Percentiles rank a stretch among this genome's conserved stretches.
Evolutionary conservation across 176 grass and related monocot species (phyloP).

Genomic region (Oryza australiensis): DNA sequence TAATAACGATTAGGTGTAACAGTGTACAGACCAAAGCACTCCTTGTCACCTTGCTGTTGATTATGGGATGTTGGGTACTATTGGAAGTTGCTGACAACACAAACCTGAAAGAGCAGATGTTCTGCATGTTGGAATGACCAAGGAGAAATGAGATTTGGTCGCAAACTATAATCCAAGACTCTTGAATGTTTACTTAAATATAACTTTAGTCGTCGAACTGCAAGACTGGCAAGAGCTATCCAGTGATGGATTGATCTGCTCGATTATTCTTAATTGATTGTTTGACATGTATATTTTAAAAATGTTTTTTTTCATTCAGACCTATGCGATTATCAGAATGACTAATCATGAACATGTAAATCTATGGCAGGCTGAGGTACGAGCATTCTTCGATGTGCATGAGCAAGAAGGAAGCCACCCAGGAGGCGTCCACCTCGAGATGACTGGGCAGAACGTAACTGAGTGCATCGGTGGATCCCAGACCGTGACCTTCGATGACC

Average conservation of each 20-base stretch:
- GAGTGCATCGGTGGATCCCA: conserved; percentile 89
- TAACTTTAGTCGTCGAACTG: neutral
- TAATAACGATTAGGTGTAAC: neutral
- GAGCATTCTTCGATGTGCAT: conserved; percentile 91
- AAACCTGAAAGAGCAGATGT: neutral
- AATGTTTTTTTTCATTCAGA: neutral
- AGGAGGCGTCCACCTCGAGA: conserved; percentile 87
- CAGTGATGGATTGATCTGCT: neutral
- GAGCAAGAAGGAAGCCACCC: conserved; percentile 89
- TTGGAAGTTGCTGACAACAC: neutral
- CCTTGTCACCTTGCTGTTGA: neutral
- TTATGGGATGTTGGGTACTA: neutral
- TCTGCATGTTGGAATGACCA: neutral
- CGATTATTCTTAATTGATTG: neutral
- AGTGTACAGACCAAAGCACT: neutral
- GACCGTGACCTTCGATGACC: conserved; percentile 81
- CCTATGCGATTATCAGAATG: neutral
- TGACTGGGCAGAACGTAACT: conserved; percentile 93
- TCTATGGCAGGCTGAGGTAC: conserved; percentile 65
- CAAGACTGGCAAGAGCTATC: neutral
- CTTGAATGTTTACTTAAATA: neutral
- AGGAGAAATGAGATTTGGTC: neutral
- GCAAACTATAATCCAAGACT: neutral
- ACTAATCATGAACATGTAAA: neutral
- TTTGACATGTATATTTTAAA: neutral